Base-by-base conservation (phyloP, 345 rosid species). In the Lagerstroemia speciosa region DNA sequence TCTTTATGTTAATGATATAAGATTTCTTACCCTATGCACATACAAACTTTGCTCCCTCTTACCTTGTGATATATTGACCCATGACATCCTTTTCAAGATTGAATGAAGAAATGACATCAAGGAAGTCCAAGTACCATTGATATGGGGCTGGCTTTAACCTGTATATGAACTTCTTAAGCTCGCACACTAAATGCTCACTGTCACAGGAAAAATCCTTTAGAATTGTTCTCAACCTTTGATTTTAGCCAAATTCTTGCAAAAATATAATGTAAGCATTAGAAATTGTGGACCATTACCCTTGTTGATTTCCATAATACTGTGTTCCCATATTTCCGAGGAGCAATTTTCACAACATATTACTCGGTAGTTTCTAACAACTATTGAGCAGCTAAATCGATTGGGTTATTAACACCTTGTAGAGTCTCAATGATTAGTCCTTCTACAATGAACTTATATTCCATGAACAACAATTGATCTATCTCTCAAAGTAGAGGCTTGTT, bases 1-100 rank as follows among this genome's bases (percentile, higher is more conserved):
- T 30, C 24, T 69, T 69, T 16, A 69, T 55, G 27, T 36, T 65
- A 33, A 69, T 69, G 4, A 36, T 52, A 52, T 69, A 34, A 38
- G 26, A 53, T 38, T n/a, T 24, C 38, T 62, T 24, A 50, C 8
- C 6, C 22, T 30, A 9, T 41, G 0, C 60, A 53, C 30, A 53
- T n/a, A 53, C 6, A 53, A 1, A 41, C 11, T n/a, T 53, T 53
- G 20, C 60, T 53, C 29, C 60, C 30, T n/a, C 60, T 22, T 5
- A 53, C 30, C 12, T 53, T 53, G 20, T 22, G 60, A 53, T 53
- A 20, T n/a, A 26, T 53, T 53, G 30, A 0, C 24, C 60, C 11
- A 53, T 53, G 30, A 24, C 14, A 15, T 41, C 6, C 14, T 53
- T 30, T 53, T 53, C 60, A n/a, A 53, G 24, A 53, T 5, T 9